phyloP scores from a whole-genome alignment of 164 flowering plant species.

The Stephania yunnanensis region DNA sequence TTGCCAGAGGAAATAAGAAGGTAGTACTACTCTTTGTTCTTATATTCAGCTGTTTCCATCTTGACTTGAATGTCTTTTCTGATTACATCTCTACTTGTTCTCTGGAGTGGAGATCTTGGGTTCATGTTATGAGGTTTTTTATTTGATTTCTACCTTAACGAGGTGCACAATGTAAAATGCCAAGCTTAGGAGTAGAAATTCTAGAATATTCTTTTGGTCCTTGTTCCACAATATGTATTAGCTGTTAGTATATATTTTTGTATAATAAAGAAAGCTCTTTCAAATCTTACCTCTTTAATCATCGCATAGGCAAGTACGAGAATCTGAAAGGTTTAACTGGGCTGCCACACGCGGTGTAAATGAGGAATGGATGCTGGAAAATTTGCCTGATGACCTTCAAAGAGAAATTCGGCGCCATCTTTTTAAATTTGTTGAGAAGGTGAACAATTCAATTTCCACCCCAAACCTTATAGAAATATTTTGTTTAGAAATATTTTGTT shows the following conservation, averaged over 20 bases:
- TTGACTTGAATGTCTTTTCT: neutral
- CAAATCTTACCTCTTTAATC: neutral
- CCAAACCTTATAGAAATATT: neutral
- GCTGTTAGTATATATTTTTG: neutral
- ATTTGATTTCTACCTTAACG: neutral
- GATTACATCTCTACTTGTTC: neutral
- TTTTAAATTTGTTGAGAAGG: slow-evolving; percentile 65
- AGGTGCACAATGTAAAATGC: neutral
- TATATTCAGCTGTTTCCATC: neutral
- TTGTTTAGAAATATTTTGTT: neutral
- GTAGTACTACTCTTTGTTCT: slow-evolving; percentile 6
- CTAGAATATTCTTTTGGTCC: neutral
- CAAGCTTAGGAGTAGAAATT: neutral
- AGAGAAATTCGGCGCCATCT: slow-evolving; percentile 81
- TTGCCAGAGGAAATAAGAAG: slow-evolving; percentile 24
- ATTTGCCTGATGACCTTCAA: slow-evolving; percentile 82
- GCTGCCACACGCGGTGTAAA: slow-evolving; percentile 74
- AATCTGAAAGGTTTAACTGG: slow-evolving; percentile 74
- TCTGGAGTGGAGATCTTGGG: neutral
- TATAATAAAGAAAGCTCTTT: neutral
- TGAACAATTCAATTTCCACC: slow-evolving; percentile 19
- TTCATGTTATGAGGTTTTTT: neutral
- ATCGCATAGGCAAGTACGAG: slow-evolving; percentile 49
- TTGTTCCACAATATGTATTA: neutral
- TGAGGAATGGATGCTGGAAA: slow-evolving; percentile 63